Base-by-base conservation (phyloP, 2,329 filamentous ascomycete genomes). In the Helotiales sp. region DNA sequence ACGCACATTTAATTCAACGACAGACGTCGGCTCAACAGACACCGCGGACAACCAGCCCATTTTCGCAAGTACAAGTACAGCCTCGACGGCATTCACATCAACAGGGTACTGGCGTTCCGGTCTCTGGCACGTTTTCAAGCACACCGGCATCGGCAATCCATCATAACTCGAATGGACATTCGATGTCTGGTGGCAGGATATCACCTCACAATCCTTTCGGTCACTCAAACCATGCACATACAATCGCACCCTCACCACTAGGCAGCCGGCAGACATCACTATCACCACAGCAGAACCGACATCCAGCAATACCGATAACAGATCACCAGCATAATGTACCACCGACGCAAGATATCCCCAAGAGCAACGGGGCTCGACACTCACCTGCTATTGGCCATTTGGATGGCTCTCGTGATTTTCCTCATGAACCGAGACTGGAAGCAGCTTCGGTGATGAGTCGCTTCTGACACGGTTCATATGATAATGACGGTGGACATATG, bases 1-100 rank as follows among this genome's bases (percentile, higher is more conserved):
- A 91, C 69, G 73, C 72, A 15, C 70, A 73, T 66, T 64, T 74
- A 58, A 61, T 74, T 36, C 74, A 76, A 52, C 70, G 75, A 38
- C 76, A 78, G 58, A 69, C 74, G 50, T 70, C 73, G 5, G 67
- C 63, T 27, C 74, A 75, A 49, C 74, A 75, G 17, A 70, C 70
- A 40, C 66, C 73, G 42, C 67, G 71, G 54, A 69, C 72, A 46
- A 68, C 70, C 17, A 73, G 72, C n/a, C 69, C 70, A 2, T 67
- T 72, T 52, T 66, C 69, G 38, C 66, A 70, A 36, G 40, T 63
- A 17, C 63, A 70, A 38, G 63, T 66, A 2, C 71, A 69, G 19
- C 69, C 72, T 12, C 67, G 73, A 48, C 71, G 74, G 46, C 72
- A 73, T 51, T 73, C 75, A 10, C 72, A 77, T 50, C 75, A 76